These are phyloP conservation scores for Gamsiella multidivaricata DNA, from an alignment of 192 early-diverging fungal genomes.

Conservation along the genomic window DNA sequence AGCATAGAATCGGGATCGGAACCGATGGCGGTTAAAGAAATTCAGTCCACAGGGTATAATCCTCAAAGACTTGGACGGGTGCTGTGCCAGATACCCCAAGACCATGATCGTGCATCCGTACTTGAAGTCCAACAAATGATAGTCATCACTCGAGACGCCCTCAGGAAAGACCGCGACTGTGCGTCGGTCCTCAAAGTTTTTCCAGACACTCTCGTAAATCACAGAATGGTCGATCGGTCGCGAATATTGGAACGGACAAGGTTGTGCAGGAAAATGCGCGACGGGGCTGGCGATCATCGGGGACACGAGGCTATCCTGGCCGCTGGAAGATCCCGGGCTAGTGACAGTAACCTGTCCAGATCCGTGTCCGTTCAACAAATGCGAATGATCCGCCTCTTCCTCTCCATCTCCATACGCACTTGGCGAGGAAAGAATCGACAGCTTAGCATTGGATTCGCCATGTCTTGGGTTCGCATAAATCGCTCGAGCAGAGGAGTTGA, in stretches of 20 bases:
- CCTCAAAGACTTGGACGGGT: constrained; percentile 40
- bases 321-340: background rate
- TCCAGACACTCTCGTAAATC: constrained; percentile 55
- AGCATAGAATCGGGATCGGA: constrained; percentile 56
- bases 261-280: constrained; percentile 32
- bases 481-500: constrained; percentile 3
- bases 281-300: background rate
- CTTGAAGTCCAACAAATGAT: constrained; percentile 56
- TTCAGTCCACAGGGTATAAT: constrained; percentile 58
- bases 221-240: constrained; percentile 50
- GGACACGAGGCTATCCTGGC: background rate
- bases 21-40: constrained; percentile 61
- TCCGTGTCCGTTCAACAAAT: background rate
- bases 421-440: constrained; percentile 11
- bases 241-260: constrained; percentile 48
- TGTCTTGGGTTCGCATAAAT: constrained; percentile 15
- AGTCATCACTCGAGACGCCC: constrained; percentile 55
- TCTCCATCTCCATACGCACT: background rate
- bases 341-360: background rate
- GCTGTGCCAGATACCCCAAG: constrained; percentile 52
- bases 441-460: constrained; percentile 7
- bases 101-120: constrained; percentile 60
- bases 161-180: constrained; percentile 57
- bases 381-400: background rate
- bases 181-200: constrained; percentile 50